Percentiles rank a stretch among this genome's conserved stretches.
phyloP scores from a whole-genome alignment of 2,329 filamentous ascomycete species.

The Botrytis aclada region DNA sequence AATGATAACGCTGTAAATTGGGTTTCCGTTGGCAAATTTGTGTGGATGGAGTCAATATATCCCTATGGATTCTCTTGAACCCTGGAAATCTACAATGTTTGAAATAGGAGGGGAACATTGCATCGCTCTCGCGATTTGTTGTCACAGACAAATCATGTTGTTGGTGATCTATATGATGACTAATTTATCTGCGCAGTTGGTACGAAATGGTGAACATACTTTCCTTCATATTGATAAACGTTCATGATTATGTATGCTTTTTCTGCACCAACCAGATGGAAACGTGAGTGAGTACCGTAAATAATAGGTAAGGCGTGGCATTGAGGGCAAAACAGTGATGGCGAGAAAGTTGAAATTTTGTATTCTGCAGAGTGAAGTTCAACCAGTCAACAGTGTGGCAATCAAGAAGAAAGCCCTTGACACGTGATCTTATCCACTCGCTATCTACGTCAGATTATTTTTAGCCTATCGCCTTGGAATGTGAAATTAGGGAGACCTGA shows the following conservation, averaged over 20 bases:
- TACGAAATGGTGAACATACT: neutral
- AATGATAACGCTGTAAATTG: neutral
- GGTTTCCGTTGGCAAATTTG: neutral
- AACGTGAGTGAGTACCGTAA: neutral
- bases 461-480: constrained; percentile 5
- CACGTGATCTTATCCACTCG: neutral
- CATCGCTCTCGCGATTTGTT: neutral
- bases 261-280: neutral
- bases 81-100: neutral
- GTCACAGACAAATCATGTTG: neutral
- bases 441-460: constrained; percentile 15
- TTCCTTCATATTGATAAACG: neutral
- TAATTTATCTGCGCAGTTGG: neutral
- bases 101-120: neutral
- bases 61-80: neutral
- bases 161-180: neutral
- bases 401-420: neutral
- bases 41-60: neutral
- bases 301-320: neutral
- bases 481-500: constrained; percentile 32
- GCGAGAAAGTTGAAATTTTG: neutral
- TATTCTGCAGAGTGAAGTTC: neutral
- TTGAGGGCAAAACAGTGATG: neutral
- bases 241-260: neutral
- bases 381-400: neutral